Base-by-base conservation (phyloP, 2,329 filamentous ascomycete genomes). In the Gnomoniopsis smithogilvyi region DNA sequence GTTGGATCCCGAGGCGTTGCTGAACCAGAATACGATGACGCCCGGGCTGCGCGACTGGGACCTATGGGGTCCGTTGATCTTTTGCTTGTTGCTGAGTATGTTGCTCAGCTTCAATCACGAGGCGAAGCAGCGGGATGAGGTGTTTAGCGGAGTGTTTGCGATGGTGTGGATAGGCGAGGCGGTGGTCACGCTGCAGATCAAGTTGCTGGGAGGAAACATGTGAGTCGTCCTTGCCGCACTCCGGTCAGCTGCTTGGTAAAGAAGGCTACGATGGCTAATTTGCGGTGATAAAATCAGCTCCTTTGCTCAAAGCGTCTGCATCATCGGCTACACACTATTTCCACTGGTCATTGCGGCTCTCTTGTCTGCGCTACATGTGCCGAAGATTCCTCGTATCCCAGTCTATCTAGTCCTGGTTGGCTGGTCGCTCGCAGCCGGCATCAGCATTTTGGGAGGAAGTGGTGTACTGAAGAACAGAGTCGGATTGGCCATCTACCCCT, bases 271-370 rank as follows among this genome's bases (percentile, higher is more conserved):
- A 6, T 26, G 3, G 70, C 62, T 34, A 19, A 49, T 46, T 21
- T 50, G 21, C 15, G 2, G 14, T 36, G 14, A 30, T 46, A 53
- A 54, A 17, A 1, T 3, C 71, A 98, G 94, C 69, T 97, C 95
- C 19, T 99, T 99, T 74, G 95, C 96, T 70, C 95, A 99, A 75
- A 96, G 92, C 59, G 85, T 99, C 66, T 98, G 93, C 74, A 96
- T 99, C 68, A 99, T 99, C 71, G 95, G 95, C 49, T 99, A 99
- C 75, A 99, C 95, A 1, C 85, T 99, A 58, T 99, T 99, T 77
- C 95, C 95, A 2, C 85, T 99, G 55, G 95, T 98, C 67, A 90
- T 99, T 66, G 96, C 96, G 8, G 87, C 94, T 1, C 78, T 97
- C 54, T 85, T 99, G 64, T 96, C 92, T 58, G 94, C 94, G 1